These are phyloP conservation scores for Sugiyamaella lignohabitans DNA, from an alignment of 805 yeast genomes.

Conservation along the genomic window DNA sequence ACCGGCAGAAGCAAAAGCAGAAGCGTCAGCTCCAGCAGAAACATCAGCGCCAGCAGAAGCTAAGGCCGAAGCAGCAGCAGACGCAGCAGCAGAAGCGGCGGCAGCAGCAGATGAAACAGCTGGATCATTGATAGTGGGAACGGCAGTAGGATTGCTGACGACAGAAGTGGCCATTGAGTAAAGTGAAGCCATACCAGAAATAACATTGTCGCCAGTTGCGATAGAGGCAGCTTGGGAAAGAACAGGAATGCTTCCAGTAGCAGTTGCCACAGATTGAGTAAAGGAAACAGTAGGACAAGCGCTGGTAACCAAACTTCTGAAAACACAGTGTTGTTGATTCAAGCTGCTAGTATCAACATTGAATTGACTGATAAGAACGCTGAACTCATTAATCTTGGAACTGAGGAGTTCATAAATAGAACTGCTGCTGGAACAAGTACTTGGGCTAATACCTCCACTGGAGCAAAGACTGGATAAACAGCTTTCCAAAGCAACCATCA, in stretches of 20 bases:
- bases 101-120: neutral
- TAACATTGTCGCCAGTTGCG: neutral
- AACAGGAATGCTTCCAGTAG: neutral
- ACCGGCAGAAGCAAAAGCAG: neutral
- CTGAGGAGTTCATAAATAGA: neutral
- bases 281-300: neutral
- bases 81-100: neutral
- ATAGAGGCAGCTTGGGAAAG: neutral
- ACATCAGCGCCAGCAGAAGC: neutral
- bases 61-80: neutral
- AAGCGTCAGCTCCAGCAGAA: neutral
- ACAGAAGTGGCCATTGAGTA: neutral
- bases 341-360: neutral
- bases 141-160: neutral
- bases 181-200: too few species aligned
- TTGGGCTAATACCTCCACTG: neutral
- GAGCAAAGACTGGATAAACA: neutral
- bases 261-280: neutral
- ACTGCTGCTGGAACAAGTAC: neutral
- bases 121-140: neutral
- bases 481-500: neutral
- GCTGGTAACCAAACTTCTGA: neutral
- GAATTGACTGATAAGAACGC: neutral
- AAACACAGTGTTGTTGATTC: neutral
- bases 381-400: neutral